Evolutionary conservation across 495 filamentous ascomycete genomes (phyloP), one percentile per base, ranked within the genome.

Genomic region (Platismatia glauca): DNA sequence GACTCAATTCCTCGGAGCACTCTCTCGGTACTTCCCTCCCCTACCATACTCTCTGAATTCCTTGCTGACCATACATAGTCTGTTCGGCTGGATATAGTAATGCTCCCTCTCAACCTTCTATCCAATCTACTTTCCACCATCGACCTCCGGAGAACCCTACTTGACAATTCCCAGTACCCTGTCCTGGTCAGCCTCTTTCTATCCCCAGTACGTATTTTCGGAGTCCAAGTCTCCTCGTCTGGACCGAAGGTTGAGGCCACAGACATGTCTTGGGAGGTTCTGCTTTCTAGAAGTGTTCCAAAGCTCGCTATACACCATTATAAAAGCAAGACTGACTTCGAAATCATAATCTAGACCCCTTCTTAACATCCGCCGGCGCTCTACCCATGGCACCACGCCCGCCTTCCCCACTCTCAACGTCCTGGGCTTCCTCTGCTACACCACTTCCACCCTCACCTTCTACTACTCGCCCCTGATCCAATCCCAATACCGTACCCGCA

Each of bases 181-280:
- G n/a, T 82, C 81, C 70, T 95, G 92, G 92, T 89, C 87, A 1
- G 71, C 87, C 44, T 95, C 90, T 16, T 97, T 96, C 76, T 98
- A 97, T 71, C 93, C 95, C 2, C 94, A 97, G 35, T 37, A 37
- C 35, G 35, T 37, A 37, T 37, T 11, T 37, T 37, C 11, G 35
- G 35, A 37, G 6, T 37, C 11, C 35, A 37, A 6, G 11, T 37
- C 11, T 37, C 11, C 35, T 37, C 35, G 5, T 37, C 35, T 37
- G n/a, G n/a, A n/a, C n/a, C n/a, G 35, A 37, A 37, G 11, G 35
- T 37, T 37, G 5, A 37, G 5, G 11, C 35, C 35, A 5, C 35
- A 5, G 35, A 37, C 6, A 37, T 6, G 11, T 37, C 5, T 37
- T 37, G 6, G 6, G 11, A 37, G 35, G 35, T 11, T 37, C 11